phyloP scores from a whole-genome alignment of 495 filamentous ascomycete genomes.

The Penicillium odoratum region DNA sequence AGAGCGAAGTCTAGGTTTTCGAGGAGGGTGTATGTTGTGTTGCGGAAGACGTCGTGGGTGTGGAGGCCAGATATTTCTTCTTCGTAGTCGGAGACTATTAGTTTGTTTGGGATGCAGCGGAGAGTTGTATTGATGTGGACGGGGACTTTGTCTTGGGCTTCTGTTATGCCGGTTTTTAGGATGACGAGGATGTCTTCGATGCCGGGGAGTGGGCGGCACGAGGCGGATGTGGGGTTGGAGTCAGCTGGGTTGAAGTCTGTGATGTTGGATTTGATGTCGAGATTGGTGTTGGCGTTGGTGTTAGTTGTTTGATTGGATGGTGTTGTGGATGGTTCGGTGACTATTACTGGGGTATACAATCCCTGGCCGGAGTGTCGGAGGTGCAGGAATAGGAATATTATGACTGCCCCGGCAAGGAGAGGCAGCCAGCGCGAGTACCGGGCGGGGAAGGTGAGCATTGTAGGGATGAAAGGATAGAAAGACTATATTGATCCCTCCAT shows the following conservation, averaged over 20 bases:
- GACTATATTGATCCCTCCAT: constrained; percentile 18
- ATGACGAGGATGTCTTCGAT: constrained; percentile 44
- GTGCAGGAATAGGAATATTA: constrained; percentile 23
- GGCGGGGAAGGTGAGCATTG: constrained; percentile 23
- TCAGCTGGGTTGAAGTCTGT: background rate
- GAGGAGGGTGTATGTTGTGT: constrained; percentile 29
- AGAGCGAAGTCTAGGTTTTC: constrained; percentile 45
- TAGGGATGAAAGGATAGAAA: constrained; percentile 6
- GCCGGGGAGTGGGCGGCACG: constrained; percentile 32
- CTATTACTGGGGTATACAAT: constrained; percentile 4
- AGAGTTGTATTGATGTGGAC: constrained; percentile 47
- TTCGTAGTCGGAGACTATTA: constrained; percentile 52
- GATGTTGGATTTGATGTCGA: background rate
- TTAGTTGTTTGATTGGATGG: background rate
- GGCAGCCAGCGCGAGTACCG: constrained; percentile 31
- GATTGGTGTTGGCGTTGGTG: background rate
- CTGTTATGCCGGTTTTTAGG: constrained; percentile 52
- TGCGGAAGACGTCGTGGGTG: constrained; percentile 46
- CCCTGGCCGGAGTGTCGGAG: constrained; percentile 15
- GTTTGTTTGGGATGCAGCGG: constrained; percentile 45
- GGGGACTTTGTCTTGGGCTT: constrained; percentile 43
- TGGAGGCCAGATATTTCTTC: constrained; percentile 41
- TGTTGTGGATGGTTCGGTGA: constrained; percentile 3
- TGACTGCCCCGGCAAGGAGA: constrained; percentile 13
- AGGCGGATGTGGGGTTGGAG: background rate